Evolutionary conservation across 257 asterid species (phyloP).

Genomic region (Primulina tabacum): DNA sequence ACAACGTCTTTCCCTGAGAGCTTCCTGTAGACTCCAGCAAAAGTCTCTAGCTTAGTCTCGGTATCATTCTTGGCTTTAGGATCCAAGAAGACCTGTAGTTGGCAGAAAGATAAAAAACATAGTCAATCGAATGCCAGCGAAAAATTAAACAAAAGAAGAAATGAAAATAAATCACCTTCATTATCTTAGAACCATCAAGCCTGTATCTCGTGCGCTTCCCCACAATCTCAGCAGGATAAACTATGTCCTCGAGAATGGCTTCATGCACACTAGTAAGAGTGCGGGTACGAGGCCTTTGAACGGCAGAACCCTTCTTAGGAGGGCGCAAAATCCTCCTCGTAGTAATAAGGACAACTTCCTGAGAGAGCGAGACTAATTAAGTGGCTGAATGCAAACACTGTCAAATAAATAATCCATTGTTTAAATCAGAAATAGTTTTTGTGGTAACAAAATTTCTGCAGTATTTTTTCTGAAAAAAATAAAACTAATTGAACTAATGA

Average conservation of each 20-base stretch:
- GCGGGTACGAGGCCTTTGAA: conserved; percentile 60
- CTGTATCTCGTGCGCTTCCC: conserved; percentile 63
- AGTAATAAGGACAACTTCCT: conserved; percentile 83
- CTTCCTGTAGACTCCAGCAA: conserved; percentile 58
- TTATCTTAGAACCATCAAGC: conserved; percentile 68
- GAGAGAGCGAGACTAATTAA: background rate
- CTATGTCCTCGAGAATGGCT: conserved; percentile 69
- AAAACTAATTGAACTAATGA: background rate
- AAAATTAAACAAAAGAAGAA: background rate
- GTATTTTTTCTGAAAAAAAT: background rate
- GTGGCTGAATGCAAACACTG: background rate
- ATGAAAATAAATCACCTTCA: conserved; percentile 45
- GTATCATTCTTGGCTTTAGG: conserved; percentile 54
- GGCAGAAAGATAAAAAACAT: background rate
- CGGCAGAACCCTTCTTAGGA: conserved; percentile 78
- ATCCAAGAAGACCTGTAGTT: conserved; percentile 46
- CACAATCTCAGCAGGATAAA: conserved; percentile 68
- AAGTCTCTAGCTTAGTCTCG: conserved; percentile 52
- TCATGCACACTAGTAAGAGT: conserved; percentile 77
- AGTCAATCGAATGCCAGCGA: too few relatives aligned
- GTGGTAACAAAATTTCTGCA: background rate
- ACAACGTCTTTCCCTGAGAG: conserved; percentile 55
- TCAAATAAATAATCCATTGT: background rate
- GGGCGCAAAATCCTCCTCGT: conserved; percentile 79
- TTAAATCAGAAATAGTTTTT: background rate